A percentile compares a stretch with the other conserved stretches of the same genome.
Evolutionary conservation across 768 basidiomycete species (phyloP).

Genomic region (Mrakia hoshinonis): DNA sequence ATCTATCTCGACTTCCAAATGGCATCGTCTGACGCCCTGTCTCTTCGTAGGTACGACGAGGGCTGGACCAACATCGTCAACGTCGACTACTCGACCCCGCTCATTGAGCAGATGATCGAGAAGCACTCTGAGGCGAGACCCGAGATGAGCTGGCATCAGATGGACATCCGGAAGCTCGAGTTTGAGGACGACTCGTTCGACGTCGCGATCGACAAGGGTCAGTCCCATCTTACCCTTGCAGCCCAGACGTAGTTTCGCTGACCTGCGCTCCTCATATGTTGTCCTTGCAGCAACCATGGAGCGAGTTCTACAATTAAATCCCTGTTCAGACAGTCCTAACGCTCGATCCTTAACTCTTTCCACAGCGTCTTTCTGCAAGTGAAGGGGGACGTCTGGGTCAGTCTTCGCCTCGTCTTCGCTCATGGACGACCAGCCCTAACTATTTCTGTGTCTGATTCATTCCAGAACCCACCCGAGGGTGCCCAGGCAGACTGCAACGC

Average conservation of each 20-base stretch:
- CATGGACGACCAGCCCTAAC: too few species aligned
- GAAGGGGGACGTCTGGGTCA: conserved; percentile 73
- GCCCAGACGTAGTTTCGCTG: neutral
- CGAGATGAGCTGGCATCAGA: conserved; percentile 73
- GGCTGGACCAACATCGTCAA: conserved; percentile 74
- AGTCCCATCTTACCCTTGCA: neutral
- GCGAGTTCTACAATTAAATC: too few species aligned
- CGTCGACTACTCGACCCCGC: conserved; percentile 64
- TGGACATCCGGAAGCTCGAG: conserved; percentile 64
- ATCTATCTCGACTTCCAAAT: neutral
- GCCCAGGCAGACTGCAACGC: conserved; percentile 33
- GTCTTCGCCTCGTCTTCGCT: conserved; percentile 30
- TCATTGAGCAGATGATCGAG: conserved; percentile 64
- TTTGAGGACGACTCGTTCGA: conserved; percentile 61
- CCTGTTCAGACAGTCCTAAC: too few species aligned
- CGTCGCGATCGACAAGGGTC: conserved; percentile 75
- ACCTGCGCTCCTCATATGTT: neutral
- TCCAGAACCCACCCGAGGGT: conserved; percentile 67
- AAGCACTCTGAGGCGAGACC: conserved; percentile 50
- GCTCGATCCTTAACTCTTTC: neutral
- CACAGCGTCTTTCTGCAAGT: conserved; percentile 42
- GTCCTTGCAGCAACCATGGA: neutral
- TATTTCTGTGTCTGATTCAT: too few species aligned
- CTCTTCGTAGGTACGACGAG: conserved; percentile 56
- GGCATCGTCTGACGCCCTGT: neutral